Evolutionary conservation across 352 stramenopile species (phyloP).

Genomic region (Phytophthora citrophthora): DNA sequence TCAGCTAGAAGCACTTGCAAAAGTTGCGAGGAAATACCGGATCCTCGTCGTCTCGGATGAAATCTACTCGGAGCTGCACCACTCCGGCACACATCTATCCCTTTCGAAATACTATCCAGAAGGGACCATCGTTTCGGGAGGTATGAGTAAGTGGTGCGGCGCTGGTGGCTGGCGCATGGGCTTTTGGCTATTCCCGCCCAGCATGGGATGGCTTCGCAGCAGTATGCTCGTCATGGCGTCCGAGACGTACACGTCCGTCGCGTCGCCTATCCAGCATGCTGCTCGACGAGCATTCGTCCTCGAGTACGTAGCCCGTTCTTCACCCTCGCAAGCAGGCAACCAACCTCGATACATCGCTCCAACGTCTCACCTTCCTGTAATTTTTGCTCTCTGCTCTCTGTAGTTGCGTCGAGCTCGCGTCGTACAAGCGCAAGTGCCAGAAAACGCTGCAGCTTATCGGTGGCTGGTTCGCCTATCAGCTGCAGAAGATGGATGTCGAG

Average conservation of each 20-base stretch:
- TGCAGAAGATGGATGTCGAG: constrained; percentile 86
- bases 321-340: constrained; percentile 9
- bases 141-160: constrained; percentile 89
- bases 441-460: constrained; percentile 86
- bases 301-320: constrained; percentile 48
- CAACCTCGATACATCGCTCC: constrained; percentile 1
- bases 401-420: constrained; percentile 77
- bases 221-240: constrained; percentile 91
- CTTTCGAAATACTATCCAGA: constrained; percentile 89
- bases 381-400: constrained; percentile 18
- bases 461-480: constrained; percentile 82
- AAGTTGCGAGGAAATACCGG: constrained; percentile 82
- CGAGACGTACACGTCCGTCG: constrained; percentile 89
- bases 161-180: constrained; percentile 89
- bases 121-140: constrained; percentile 88
- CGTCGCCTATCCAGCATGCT: constrained; percentile 86
- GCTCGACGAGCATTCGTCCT: constrained; percentile 79
- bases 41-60: constrained; percentile 91
- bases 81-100: constrained; percentile 74
- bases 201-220: constrained; percentile 81
- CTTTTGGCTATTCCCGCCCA: constrained; percentile 86
- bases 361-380: constrained; percentile 21
- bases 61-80: constrained; percentile 89
- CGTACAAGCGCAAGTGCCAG: constrained; percentile 86
- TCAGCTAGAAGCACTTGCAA: constrained; percentile 68